Evolutionary conservation across 2,329 filamentous ascomycete genomes (phyloP), one percentile per base, ranked within the genome.

Genomic region (Trichoderma arundinaceum): DNA sequence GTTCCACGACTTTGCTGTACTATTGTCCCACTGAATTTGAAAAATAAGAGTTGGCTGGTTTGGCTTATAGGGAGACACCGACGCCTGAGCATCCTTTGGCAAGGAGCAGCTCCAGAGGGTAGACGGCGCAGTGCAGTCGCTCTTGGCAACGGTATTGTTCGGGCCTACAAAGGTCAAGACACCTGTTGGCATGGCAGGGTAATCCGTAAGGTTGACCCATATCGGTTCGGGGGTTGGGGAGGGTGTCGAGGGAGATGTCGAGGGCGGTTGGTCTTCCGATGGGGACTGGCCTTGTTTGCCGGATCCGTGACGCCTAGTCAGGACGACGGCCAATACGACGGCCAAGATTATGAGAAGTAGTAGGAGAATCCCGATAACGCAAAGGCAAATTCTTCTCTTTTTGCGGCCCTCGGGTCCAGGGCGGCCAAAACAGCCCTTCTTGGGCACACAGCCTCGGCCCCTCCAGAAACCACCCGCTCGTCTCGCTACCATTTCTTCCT

Each of bases 71-170:
- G 88, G 88, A 1, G 82, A 79, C 49, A 89, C 86, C 1, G 84
- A 82, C 3, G 83, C 78, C 49, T 94, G 91, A 67, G 92, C 79
- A 70, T 93, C 92, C 74, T 92, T 92, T 2, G 94, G 92, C 15
- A 96, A 77, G 10, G 89, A 85, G 75, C 94, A 98, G 74, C 90
- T 96, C 94, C 94, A 98, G 63, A 95, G 77, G 0, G 90, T 91
- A 9, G 87, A 82, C 0, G 90, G 90, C 7, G 83, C 80, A 4
- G 94, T 88, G 71, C 94, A 98, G 7, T 85, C 86, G 22, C 86
- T 86, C 62, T 87, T 84, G n/a, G 86, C 79, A 1, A 84, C 79
- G 0, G 85, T 84, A 57, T 90, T 88, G 70, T 91, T 86, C 0
- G 92, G 87, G 5, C 90, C 90, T 15, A 91, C 86, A 15, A 97